Conservation (phyloP, 306 rosid species). For the Luffa aegyptiaca region DNA sequence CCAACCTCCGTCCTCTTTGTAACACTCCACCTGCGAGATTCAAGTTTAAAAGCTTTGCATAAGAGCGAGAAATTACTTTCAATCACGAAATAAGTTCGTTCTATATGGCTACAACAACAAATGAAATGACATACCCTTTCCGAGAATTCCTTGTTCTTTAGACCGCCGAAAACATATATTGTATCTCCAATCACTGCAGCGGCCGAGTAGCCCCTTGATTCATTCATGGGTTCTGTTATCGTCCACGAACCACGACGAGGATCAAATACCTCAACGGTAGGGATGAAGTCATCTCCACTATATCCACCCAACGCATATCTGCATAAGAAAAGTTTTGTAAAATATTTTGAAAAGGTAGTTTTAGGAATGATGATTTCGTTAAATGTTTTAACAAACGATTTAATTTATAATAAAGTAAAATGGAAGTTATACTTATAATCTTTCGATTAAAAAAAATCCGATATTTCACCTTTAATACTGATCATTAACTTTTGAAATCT, state of each 20-base stretch:
- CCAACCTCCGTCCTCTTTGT: conserved; percentile 34
- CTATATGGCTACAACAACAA: background rate
- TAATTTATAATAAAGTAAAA: background rate
- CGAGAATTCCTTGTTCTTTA: conserved; percentile 1
- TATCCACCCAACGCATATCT: conserved; percentile 42
- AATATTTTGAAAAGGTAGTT: background rate
- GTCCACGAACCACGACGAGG: conserved; percentile 34
- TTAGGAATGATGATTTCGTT: background rate
- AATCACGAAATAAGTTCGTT: background rate
- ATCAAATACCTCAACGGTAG: conserved; percentile 36
- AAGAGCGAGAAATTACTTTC: background rate
- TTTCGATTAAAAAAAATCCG: background rate
- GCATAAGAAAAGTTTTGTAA: background rate
- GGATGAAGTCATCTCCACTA: conserved; percentile 19
- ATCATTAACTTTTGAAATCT: background rate
- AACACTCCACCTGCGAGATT: conserved; percentile 30
- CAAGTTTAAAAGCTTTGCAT: background rate
- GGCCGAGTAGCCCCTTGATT: conserved; percentile 21
- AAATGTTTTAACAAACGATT: background rate
- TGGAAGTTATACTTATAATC: background rate
- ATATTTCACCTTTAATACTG: background rate
- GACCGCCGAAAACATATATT: conserved; percentile 30
- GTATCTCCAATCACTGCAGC: conserved; percentile 24
- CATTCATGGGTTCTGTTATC: conserved; percentile 21
- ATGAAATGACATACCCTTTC: conserved; percentile 20